Percentiles rank a stretch among this genome's conserved stretches.
These are phyloP conservation scores for Balansia obtecta DNA, from an alignment of 2,329 filamentous ascomycete species.

Conservation along the genomic window DNA sequence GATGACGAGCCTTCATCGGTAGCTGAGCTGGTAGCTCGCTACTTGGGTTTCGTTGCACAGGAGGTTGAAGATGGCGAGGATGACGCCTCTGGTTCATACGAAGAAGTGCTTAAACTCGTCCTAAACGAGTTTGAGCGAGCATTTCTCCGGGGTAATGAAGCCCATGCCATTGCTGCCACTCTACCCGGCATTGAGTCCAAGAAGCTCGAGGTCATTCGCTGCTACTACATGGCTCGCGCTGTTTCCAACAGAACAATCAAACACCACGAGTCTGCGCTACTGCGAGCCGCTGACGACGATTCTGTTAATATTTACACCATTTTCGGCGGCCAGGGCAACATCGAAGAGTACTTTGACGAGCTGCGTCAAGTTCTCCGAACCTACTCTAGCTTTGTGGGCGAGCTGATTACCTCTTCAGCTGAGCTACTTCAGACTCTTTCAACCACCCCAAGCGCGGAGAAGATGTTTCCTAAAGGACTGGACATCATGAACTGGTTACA, in stretches of 20 bases:
- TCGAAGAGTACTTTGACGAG: slow-evolving; percentile 99
- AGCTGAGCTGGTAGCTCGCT: slow-evolving; percentile 82
- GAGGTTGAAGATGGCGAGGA: slow-evolving; percentile 92
- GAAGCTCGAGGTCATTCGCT: slow-evolving; percentile 78
- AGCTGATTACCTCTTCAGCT: slow-evolving; percentile 69
- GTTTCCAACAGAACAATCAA: slow-evolving; percentile 78
- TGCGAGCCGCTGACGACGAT: slow-evolving; percentile 75
- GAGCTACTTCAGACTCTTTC: slow-evolving; percentile 79
- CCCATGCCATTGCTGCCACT: slow-evolving; percentile 75
- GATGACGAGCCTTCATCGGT: slow-evolving; percentile 98
- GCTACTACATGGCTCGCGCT: slow-evolving; percentile 82
- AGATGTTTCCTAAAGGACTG: slow-evolving; percentile 94
- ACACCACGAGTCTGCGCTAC: slow-evolving; percentile 83
- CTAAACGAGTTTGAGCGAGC: slow-evolving; percentile 94
- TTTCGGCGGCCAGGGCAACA: slow-evolving; percentile 95
- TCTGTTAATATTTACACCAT: slow-evolving; percentile 83
- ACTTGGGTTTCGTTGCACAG: slow-evolving; percentile 77
- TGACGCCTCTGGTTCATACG: slow-evolving; percentile 73
- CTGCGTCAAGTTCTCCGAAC: slow-evolving; percentile 82
- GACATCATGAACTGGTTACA: slow-evolving; percentile 92
- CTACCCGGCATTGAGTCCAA: slow-evolving; percentile 87
- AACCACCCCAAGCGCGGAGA: slow-evolving; percentile 74
- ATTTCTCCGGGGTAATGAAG: slow-evolving; percentile 90
- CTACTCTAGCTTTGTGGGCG: slow-evolving; percentile 81
- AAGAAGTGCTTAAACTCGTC: slow-evolving; percentile 83